Evolutionary conservation across 495 filamentous ascomycete species (phyloP), one percentile per base, ranked within the genome.

Genomic region (Annulohypoxylon stygium): DNA sequence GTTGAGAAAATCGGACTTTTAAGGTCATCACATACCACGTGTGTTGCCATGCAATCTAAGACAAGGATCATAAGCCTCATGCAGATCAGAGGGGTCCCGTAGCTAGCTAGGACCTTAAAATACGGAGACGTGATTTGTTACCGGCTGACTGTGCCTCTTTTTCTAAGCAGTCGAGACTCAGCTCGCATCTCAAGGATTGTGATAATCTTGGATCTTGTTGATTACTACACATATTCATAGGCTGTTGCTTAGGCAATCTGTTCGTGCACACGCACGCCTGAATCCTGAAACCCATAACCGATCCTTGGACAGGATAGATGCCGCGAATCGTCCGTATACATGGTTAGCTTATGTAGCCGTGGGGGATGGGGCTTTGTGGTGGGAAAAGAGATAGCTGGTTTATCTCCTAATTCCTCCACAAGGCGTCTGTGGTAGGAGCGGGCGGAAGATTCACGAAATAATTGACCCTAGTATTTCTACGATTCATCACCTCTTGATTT

Each of bases 221-320:
- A 51, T 51, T 51, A 51, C 48, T 51, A 51, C 20, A 26, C 23
- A 51, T 25, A 26, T 26, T 25, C 20, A 18, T 20, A 25, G 9
- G 48, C 48, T 25, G 5, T 3, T 12, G 18, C 18, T 51, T 51
- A 51, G 20, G 48, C 48, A 51, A 51, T 51, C 48, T 23, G 20
- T 23, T 23, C 20, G 18, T 23, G 2, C 6, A 12, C 18, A 26
- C 25, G 48, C 2, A 51, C 48, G 20, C 48, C 2, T 10, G 48
- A 51, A 51, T 51, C 48, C 48, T 51, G 20, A 51, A 51, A 51
- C 48, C 48, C 9, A 25, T 23, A 51, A 25, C 20, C 7, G 10
- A 25, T 51, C 48, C 48, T 51, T 12, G 18, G 18, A 9, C 20
- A 9, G 10, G 18, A 18, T 2, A 26, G 48, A 51, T 51, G 20